Evolutionary conservation across 2,329 filamentous ascomycete genomes (phyloP).

Genomic region (Ploettnerulaceae sp.): DNA sequence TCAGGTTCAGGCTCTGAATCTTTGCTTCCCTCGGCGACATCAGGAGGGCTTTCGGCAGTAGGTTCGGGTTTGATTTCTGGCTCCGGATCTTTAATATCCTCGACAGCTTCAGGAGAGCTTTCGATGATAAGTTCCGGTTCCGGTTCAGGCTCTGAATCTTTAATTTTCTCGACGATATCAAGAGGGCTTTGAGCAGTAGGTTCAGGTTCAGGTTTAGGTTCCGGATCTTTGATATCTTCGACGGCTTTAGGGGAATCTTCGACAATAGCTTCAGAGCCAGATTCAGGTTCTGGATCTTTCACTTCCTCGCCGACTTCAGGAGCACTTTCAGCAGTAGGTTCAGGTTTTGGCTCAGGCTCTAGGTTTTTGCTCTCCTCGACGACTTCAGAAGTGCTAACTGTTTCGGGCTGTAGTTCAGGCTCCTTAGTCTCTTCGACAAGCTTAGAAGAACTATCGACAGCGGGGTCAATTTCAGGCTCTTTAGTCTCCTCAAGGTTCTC

Average conservation of each 20-base stretch:
- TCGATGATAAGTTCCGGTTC: not conserved
- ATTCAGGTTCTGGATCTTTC: not conserved
- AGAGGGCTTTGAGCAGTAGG: constrained; percentile 4
- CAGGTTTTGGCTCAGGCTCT: not conserved
- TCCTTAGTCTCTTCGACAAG: not conserved
- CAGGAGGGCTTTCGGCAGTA: constrained; percentile 8
- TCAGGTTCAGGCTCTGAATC: not conserved
- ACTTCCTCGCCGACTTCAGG: not conserved
- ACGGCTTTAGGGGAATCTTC: too few relatives aligned
- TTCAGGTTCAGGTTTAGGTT: constrained; percentile 7
- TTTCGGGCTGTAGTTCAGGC: not conserved
- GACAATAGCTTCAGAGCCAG: not conserved
- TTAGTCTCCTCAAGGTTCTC: not conserved
- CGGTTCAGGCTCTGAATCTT: not conserved
- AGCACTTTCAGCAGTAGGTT: not conserved
- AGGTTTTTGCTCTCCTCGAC: not conserved
- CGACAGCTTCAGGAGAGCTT: too few relatives aligned
- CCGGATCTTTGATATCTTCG: constrained; percentile 5
- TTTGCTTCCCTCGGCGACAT: not conserved
- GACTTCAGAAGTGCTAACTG: not conserved
- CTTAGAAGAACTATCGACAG: not conserved
- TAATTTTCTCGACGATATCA: constrained; percentile 9
- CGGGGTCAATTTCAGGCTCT: not conserved
- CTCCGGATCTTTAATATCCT: constrained; percentile 7
- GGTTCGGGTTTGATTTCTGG: constrained; percentile 5